Evolutionary conservation across 129 eudicot species (phyloP).

Genomic region (Flaveria bidentis): DNA sequence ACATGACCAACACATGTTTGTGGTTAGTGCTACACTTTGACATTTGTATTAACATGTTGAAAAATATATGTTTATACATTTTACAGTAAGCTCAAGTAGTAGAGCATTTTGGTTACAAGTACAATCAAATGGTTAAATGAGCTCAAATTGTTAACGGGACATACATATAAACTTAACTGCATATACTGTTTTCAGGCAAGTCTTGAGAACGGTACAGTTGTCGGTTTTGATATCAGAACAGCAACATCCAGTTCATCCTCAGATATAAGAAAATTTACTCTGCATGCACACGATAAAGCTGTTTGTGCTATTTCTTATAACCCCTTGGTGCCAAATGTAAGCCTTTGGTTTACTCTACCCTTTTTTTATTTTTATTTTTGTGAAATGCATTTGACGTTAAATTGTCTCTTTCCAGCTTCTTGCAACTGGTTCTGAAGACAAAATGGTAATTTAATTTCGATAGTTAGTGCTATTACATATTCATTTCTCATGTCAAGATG

Average conservation of each 20-base stretch:
- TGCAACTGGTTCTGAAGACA: conserved; percentile 93
- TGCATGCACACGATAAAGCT: conserved; percentile 94
- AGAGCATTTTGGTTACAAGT: background rate
- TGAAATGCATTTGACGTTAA: background rate
- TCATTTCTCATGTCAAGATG: background rate
- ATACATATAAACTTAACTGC: background rate
- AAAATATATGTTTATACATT: background rate
- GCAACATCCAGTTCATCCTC: conserved; percentile 57
- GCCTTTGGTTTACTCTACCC: background rate
- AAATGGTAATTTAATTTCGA: conserved; percentile 52
- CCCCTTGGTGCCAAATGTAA: conserved; percentile 68
- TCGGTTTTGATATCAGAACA: conserved; percentile 72
- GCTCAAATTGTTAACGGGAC: background rate
- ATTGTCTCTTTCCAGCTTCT: conserved; percentile 62
- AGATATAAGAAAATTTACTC: conserved; percentile 61
- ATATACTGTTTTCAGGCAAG: conserved; percentile 60
- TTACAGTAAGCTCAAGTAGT: background rate
- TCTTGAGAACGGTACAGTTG: conserved; percentile 79
- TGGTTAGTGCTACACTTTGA: conserved; percentile 50
- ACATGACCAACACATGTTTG: conserved; percentile 58
- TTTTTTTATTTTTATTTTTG: background rate
- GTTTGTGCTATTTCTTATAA: conserved; percentile 75
- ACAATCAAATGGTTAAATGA: background rate
- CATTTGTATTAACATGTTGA: background rate
- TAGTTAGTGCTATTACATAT: background rate